Base-by-base conservation (phyloP, 768 basidiomycete genomes). In the Saitozyma podzolica region DNA sequence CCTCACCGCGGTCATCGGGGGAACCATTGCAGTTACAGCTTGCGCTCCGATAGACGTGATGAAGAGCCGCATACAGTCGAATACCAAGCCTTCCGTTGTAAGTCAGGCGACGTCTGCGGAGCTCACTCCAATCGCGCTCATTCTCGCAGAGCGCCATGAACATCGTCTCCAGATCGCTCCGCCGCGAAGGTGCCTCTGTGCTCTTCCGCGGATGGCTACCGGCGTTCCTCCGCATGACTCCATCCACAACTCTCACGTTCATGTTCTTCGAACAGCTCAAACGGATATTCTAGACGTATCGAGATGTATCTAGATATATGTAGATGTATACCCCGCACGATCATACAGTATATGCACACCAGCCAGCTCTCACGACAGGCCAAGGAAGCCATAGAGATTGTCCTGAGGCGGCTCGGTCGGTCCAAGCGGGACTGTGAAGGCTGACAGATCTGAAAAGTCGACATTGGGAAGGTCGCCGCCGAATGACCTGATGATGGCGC, bases 401-500 rank as follows among this genome's bases (percentile, higher is more conserved):
- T 29, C 29, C 29, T 29, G 29, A 5, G 2, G 29, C 5, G 29
- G 29, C 29, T 29, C 29, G 29, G 29, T 29, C 29, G 29, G 29
- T 29, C 29, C 29, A 29, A 29, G 29, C 29, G 29, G 29, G 29
- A 29, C 29, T 29, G 29, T 29, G 29, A 29, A 29, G 2, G 29
- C 29, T 29, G 29, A 29, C 29, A 29, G 29, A 5, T 29, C 29
- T 29, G 29, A 29, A 29, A 29, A 29, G 29, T 29, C 29, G 29
- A 29, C 29, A 29, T 29, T 29, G 29, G 29, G 29, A 29, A 29
- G 29, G 29, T 29, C 29, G 29, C 29, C 29, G 29, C 29, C 29
- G 29, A 29, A 29, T 5, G 48, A 63, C 61, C 61, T 47, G 17
- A 63, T 55, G 14, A 63, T 63, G 19, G 55, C 61, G 14, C 52